These are phyloP conservation scores for Calophaca sinica DNA, from an alignment of 306 rosid species.

Conservation along the genomic window DNA sequence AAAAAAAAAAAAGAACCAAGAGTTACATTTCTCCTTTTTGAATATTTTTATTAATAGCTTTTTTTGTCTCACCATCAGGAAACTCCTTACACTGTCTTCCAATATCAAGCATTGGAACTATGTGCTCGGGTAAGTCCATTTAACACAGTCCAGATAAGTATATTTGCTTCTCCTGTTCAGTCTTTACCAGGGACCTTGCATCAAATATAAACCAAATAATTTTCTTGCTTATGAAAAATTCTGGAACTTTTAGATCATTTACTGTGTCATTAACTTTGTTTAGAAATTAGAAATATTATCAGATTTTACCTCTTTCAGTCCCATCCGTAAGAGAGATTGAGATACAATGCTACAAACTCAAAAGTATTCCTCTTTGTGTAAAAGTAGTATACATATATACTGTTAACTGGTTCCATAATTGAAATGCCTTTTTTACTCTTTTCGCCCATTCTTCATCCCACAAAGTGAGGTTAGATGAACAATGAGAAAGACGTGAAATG, in stretches of 20 bases:
- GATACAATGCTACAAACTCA: background rate
- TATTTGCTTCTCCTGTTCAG: background rate
- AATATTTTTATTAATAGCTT: slow-evolving; percentile 35
- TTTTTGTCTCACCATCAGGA: slow-evolving; percentile 53
- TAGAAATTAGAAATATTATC: background rate
- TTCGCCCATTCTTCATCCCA: background rate
- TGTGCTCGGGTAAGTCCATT: slow-evolving; percentile 90
- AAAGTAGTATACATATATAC: background rate
- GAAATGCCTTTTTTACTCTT: background rate
- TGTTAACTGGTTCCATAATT: background rate
- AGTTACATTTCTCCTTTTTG: slow-evolving; percentile 29
- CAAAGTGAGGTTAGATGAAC: background rate
- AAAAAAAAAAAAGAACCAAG: background rate
- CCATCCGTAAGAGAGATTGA: background rate
- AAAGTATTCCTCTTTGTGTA: background rate
- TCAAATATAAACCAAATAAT: background rate
- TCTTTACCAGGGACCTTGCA: background rate
- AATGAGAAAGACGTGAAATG: background rate
- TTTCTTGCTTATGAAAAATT: slow-evolving; percentile 1
- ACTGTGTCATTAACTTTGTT: background rate
- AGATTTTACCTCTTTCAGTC: background rate
- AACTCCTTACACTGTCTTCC: slow-evolving; percentile 74
- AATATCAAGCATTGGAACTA: slow-evolving; percentile 81
- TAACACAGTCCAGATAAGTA: background rate
- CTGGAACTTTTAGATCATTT: background rate